A percentile compares a stretch with the other conserved stretches of the same genome.
These are phyloP conservation scores for Dactylis glomerata DNA, from an alignment of 176 grass and related monocot species.

Conservation along the genomic window DNA sequence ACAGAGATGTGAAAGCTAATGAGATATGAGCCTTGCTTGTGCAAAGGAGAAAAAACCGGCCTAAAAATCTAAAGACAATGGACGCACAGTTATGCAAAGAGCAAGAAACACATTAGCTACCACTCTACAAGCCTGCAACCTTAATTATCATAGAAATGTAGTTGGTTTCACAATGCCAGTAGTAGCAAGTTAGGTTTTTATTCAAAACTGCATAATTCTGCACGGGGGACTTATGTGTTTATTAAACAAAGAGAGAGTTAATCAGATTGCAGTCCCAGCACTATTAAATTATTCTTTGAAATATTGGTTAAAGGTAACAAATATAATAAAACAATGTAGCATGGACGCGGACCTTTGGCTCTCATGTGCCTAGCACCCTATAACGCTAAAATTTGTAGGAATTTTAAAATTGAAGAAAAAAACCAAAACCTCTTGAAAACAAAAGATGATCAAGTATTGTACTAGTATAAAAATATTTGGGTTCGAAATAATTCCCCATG, in stretches of 20 bases:
- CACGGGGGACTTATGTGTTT: neutral
- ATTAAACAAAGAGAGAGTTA: neutral
- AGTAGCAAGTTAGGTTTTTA: neutral
- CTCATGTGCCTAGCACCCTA: too few relatives aligned
- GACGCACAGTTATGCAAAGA: neutral
- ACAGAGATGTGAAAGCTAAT: constrained; percentile 9
- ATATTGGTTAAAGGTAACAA: neutral
- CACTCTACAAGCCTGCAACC: constrained; percentile 2
- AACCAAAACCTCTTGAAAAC: too few relatives aligned
- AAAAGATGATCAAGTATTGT: too few relatives aligned
- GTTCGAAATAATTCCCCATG: too few relatives aligned
- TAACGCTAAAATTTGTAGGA: too few relatives aligned
- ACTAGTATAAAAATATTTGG: too few relatives aligned
- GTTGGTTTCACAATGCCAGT: neutral
- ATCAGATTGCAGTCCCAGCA: neutral
- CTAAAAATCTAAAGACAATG: constrained; percentile 4
- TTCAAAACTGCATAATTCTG: neutral
- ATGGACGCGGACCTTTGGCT: too few relatives aligned
- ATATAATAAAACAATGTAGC: neutral
- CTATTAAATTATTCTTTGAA: neutral
- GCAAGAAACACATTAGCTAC: constrained; percentile 15
- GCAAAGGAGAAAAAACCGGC: neutral
- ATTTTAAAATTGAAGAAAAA: too few relatives aligned
- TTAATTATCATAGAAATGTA: neutral
- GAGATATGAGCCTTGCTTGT: neutral